phyloP scores from a whole-genome alignment of 768 basidiomycete genomes.

The Tylopilus felleus region DNA sequence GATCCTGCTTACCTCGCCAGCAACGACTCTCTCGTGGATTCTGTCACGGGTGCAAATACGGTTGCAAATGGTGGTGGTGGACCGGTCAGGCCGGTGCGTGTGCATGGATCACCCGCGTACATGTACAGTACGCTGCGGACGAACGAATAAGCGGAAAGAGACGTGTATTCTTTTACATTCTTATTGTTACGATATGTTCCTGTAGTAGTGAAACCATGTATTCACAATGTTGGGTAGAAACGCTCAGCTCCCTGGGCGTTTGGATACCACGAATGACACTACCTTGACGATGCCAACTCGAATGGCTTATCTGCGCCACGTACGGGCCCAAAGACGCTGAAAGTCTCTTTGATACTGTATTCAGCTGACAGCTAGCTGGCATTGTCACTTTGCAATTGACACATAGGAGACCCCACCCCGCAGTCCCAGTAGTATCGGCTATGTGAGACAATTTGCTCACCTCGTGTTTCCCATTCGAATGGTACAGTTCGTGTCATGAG shows the following conservation, averaged over 20 bases:
- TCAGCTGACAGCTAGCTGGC: no score
- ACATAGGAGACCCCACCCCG: neutral
- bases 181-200: constrained; percentile 7
- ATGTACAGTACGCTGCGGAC: constrained; percentile 14
- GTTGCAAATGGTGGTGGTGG: constrained; percentile 22
- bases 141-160: constrained; percentile 7
- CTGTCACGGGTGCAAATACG: constrained; percentile 25
- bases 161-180: neutral
- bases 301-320: neutral
- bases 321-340: no score
- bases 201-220: constrained; percentile 10
- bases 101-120: constrained; percentile 19
- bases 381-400: no score
- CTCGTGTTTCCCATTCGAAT: no score
- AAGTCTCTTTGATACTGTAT: no score
- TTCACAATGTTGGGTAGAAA: neutral
- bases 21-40: constrained; percentile 27
- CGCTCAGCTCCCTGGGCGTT: no score
- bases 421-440: neutral
- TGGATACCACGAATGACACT: no score
- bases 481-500: neutral
- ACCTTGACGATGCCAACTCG: no score
- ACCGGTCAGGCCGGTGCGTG: constrained; percentile 18
- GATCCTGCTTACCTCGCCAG: constrained; percentile 26
- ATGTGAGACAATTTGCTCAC: neutral